Conservation (phyloP, 164 flowering plant genomes). For the Nymphaea thermarum region DNA sequence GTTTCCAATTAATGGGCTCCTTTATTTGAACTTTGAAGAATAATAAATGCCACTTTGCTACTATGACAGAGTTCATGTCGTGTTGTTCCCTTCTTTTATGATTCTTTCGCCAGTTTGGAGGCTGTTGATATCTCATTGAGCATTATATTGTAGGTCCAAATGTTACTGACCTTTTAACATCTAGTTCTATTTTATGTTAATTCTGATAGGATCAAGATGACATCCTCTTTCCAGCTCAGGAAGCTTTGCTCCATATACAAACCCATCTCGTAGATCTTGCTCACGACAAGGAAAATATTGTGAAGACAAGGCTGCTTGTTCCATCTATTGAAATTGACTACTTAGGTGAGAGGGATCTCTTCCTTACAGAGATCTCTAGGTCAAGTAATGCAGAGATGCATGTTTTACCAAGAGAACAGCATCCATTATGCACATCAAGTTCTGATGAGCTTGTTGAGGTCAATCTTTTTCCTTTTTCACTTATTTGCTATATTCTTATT, state of each 20-base stretch:
- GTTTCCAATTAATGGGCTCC: no score
- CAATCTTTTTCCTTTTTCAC: slow-evolving; percentile 9
- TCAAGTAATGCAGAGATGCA: slow-evolving; percentile 63
- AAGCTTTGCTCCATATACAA: slow-evolving; percentile 93
- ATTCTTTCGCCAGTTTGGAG: background rate
- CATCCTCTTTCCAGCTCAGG: slow-evolving; percentile 97
- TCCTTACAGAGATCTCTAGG: slow-evolving; percentile 47
- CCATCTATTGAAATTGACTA: slow-evolving; percentile 70
- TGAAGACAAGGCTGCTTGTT: slow-evolving; percentile 71
- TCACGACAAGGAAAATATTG: slow-evolving; percentile 72
- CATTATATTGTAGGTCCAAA: background rate
- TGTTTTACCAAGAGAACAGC: slow-evolving; percentile 59
- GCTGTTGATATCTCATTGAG: background rate
- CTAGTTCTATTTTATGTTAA: background rate
- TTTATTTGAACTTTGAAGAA: no score
- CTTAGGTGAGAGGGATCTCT: slow-evolving; percentile 62
- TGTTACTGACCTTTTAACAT: background rate
- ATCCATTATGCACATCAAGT: slow-evolving; percentile 38
- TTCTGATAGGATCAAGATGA: slow-evolving; percentile 73
- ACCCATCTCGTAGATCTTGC: slow-evolving; percentile 73
- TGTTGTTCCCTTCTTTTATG: no score
- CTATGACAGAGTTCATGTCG: no score
- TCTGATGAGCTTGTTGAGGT: slow-evolving; percentile 86
- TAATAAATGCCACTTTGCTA: no score
- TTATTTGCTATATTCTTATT: background rate